Evolutionary conservation across 2,329 filamentous ascomycete genomes (phyloP).

Genomic region (Hymenoscyphus infarciens): DNA sequence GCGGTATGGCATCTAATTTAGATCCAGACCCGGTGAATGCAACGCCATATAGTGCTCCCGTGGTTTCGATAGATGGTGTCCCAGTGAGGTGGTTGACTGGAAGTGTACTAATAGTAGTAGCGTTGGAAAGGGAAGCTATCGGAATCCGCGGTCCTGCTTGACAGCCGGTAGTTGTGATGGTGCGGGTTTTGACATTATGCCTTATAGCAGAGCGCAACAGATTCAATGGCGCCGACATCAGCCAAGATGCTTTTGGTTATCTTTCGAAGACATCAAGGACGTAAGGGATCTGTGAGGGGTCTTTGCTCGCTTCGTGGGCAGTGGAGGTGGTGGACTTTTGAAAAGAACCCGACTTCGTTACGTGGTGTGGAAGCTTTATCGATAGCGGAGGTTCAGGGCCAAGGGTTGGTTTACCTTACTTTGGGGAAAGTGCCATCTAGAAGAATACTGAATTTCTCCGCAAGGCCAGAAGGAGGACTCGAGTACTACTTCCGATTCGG

Average conservation of each 20-base stretch:
- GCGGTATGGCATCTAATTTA: slow-evolving; percentile 11
- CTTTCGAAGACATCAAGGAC: slow-evolving; percentile 25
- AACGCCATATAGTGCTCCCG: slow-evolving; percentile 35
- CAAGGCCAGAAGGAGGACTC: neutral
- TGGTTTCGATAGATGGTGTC: neutral
- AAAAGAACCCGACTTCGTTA: too few relatives aligned
- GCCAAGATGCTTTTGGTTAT: slow-evolving; percentile 18
- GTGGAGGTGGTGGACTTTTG: neutral
- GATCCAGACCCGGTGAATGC: slow-evolving; percentile 44
- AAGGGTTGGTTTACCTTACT: neutral
- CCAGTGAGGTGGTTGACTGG: slow-evolving; percentile 24
- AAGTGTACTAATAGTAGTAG: too few relatives aligned
- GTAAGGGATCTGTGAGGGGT: neutral
- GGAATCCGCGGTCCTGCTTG: slow-evolving; percentile 10
- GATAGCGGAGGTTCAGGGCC: slow-evolving; percentile 2
- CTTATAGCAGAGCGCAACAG: slow-evolving; percentile 26
- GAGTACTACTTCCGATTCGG: neutral
- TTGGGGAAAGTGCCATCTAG: neutral
- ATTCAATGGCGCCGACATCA: slow-evolving; percentile 33
- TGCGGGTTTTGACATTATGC: slow-evolving; percentile 22
- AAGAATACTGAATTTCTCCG: neutral
- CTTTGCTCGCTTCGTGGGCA: too few relatives aligned
- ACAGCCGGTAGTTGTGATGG: slow-evolving; percentile 13
- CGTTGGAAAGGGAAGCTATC: slow-evolving; percentile 18
- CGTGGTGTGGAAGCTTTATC: slow-evolving; percentile 10